phyloP scores from a whole-genome alignment of 2,329 filamentous ascomycete genomes.

The Pezicula radicicola region DNA sequence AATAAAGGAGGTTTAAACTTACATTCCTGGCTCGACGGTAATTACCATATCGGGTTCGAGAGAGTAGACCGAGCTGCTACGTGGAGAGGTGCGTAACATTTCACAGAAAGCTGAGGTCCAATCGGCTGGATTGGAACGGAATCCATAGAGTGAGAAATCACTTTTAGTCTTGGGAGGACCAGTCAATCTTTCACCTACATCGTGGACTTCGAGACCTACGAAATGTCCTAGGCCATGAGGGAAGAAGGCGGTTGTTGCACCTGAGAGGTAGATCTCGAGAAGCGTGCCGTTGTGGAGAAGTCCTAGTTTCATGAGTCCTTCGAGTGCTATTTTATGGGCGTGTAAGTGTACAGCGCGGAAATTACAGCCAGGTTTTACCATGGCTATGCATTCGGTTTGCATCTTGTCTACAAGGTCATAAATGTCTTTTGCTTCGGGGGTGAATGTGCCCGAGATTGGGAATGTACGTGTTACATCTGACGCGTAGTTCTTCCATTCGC shows the following conservation, averaged over 20 bases:
- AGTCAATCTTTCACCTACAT: constrained; percentile 42
- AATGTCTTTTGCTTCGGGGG: constrained; percentile 65
- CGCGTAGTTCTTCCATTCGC: constrained; percentile 82
- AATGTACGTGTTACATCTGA: constrained; percentile 89
- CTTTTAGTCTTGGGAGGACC: constrained; percentile 24
- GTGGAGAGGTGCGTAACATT: constrained; percentile 6
- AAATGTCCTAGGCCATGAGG: constrained; percentile 65
- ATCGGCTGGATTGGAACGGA: constrained; percentile 1
- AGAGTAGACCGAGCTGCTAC: constrained; percentile 3
- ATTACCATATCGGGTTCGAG: constrained; percentile 65
- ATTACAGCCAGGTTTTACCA: constrained; percentile 64
- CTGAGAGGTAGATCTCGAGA: constrained; percentile 48
- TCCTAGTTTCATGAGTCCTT: constrained; percentile 68
- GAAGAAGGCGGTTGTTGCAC: constrained; percentile 60
- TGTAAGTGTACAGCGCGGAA: constrained; percentile 72
- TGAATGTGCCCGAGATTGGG: constrained; percentile 70
- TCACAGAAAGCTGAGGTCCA: constrained; percentile 13
- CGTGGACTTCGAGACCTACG: constrained; percentile 63
- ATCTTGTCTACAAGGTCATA: constrained; percentile 78
- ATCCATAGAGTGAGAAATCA: constrained; percentile 18
- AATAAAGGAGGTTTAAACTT: constrained; percentile 23
- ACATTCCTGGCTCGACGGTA: constrained; percentile 76
- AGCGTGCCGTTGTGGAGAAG: constrained; percentile 63
- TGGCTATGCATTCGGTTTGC: constrained; percentile 71
- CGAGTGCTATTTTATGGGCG: constrained; percentile 69